phyloP scores from a whole-genome alignment of 768 basidiomycete species.

The Termitomyces sp. region DNA sequence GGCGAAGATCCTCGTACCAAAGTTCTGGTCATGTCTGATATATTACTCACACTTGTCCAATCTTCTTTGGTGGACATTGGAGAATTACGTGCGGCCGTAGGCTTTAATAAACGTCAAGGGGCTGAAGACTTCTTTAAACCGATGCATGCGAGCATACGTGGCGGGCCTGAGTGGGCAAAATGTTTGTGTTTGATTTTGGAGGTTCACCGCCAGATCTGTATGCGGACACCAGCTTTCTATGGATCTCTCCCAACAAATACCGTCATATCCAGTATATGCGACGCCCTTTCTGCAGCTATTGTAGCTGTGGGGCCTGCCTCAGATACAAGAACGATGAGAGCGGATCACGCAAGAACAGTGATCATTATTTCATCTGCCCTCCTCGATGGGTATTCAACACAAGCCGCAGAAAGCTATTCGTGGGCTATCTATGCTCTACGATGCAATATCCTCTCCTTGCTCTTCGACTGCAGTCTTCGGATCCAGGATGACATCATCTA shows the following conservation, averaged over 20 bases:
- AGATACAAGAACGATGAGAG: neutral
- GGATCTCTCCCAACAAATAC: neutral
- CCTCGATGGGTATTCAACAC: neutral
- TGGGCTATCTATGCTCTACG: neutral
- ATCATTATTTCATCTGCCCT: neutral
- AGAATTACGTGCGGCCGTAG: neutral
- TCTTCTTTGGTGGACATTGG: neutral
- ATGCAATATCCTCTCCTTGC: neutral
- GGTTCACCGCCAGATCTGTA: neutral
- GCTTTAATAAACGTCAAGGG: neutral
- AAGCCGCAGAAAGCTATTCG: neutral
- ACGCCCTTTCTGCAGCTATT: neutral
- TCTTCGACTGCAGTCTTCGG: neutral
- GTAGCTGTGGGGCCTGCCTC: neutral
- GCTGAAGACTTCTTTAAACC: neutral
- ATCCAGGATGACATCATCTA: neutral
- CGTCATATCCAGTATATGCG: neutral
- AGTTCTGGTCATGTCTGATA: neutral
- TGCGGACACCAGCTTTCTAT: neutral
- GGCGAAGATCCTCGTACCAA: neutral
- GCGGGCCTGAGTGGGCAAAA: neutral
- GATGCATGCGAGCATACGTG: neutral
- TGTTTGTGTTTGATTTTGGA: neutral
- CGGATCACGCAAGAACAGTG: neutral
- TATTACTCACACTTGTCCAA: neutral